These are phyloP conservation scores for Acorus calamus DNA, from an alignment of 106 monocot species.

Conservation along the genomic window DNA sequence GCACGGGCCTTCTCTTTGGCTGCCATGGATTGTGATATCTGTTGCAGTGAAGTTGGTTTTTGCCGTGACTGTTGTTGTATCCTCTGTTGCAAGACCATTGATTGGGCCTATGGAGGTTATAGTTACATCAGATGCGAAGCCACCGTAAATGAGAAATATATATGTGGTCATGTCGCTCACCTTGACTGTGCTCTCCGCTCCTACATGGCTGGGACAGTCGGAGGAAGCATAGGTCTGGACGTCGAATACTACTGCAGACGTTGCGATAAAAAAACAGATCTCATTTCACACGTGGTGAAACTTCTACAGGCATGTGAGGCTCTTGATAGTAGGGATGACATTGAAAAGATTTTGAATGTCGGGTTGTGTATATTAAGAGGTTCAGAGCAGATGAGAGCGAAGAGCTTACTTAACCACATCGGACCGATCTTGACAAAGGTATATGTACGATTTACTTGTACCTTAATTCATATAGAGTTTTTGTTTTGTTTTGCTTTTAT, in stretches of 20 bases:
- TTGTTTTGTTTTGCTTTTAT: background rate
- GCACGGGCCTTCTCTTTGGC: constrained; percentile 4
- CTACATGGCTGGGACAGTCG: constrained; percentile 71
- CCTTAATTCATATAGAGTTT: background rate
- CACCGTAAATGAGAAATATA: constrained; percentile 22
- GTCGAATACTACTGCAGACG: constrained; percentile 72
- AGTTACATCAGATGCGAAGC: constrained; percentile 61
- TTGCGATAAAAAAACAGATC: constrained; percentile 71
- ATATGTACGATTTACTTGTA: background rate
- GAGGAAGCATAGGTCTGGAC: constrained; percentile 66
- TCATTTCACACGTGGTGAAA: constrained; percentile 37
- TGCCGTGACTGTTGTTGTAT: constrained; percentile 79
- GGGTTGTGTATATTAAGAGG: constrained; percentile 44
- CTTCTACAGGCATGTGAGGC: constrained; percentile 28
- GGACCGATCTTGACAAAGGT: constrained; percentile 43
- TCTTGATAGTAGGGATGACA: constrained; percentile 34
- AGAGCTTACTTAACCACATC: constrained; percentile 32
- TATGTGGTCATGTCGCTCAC: constrained; percentile 78
- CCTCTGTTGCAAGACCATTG: constrained; percentile 48
- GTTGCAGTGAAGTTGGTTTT: constrained; percentile 58
- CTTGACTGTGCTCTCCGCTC: constrained; percentile 68
- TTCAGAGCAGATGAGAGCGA: constrained; percentile 35
- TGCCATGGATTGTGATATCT: constrained; percentile 56
- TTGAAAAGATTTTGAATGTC: constrained; percentile 36
- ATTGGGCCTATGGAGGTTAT: constrained; percentile 36